phyloP scores from a whole-genome alignment of 305 asterid species.

The Rubia balearica region DNA sequence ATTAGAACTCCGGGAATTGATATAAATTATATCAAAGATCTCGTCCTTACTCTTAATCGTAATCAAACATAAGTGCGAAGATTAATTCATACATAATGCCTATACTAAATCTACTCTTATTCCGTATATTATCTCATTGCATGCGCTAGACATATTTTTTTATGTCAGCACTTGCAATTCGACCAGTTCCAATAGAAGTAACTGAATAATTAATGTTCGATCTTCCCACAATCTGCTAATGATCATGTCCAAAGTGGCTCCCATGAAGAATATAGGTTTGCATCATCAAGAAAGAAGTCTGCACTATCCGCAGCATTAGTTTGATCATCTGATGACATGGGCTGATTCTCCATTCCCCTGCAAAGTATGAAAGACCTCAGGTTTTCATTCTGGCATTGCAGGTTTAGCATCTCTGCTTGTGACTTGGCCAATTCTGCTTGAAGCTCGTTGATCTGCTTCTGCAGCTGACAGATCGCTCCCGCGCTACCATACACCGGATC shows the following conservation, averaged over 20 bases:
- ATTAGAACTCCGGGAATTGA: too few species aligned
- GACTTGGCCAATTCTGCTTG: constrained; percentile 47
- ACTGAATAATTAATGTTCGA: neutral
- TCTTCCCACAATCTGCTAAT: neutral
- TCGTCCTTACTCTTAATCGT: neutral
- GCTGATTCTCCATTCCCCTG: constrained; percentile 18
- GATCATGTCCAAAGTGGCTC: constrained; percentile 68
- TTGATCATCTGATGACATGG: neutral
- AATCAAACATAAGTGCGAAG: neutral
- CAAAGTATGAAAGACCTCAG: constrained; percentile 25
- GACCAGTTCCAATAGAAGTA: neutral
- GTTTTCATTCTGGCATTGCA: constrained; percentile 45
- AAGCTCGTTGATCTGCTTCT: constrained; percentile 40
- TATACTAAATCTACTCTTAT: constrained; percentile 5
- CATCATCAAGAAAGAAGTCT: constrained; percentile 42
- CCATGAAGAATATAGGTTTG: constrained; percentile 47
- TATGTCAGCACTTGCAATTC: constrained; percentile 15
- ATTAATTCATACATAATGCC: neutral
- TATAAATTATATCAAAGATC: neutral
- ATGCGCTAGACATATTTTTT: neutral
- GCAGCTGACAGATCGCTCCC: constrained; percentile 49
- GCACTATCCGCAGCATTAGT: neutral
- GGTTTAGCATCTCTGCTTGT: constrained; percentile 41
- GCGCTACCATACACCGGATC: constrained; percentile 66
- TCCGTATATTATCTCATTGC: neutral